phyloP scores from a whole-genome alignment of 2,329 filamentous ascomycete genomes.

The Trichophyton simii region DNA sequence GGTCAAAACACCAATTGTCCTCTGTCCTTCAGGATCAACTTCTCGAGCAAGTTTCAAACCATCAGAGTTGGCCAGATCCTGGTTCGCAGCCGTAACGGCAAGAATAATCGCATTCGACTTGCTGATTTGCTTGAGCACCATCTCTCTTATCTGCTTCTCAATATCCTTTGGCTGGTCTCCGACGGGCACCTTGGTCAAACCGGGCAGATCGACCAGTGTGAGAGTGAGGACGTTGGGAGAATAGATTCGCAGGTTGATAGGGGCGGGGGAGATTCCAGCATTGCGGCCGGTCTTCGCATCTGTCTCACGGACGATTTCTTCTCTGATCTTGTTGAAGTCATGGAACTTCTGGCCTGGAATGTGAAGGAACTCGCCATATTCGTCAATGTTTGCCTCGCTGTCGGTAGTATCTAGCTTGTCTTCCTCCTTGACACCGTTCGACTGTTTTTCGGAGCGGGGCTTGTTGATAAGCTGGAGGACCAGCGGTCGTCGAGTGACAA shows the following conservation, averaged over 20 bases:
- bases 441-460: slow-evolving; percentile 45
- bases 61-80: slow-evolving; percentile 96
- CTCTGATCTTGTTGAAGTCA: slow-evolving; percentile 96
- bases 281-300: slow-evolving; percentile 94
- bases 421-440: slow-evolving; percentile 59
- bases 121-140: slow-evolving; percentile 97
- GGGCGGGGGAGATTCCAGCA: slow-evolving; percentile 87
- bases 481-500: slow-evolving; percentile 89
- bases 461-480: slow-evolving; percentile 97
- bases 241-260: slow-evolving; percentile 97
- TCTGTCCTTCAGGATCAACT: slow-evolving; percentile 92
- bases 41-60: slow-evolving; percentile 91
- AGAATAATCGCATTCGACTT: slow-evolving; percentile 98
- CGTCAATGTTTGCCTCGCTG: slow-evolving; percentile 79
- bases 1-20: slow-evolving; percentile 94
- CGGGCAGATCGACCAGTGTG: slow-evolving; percentile 90
- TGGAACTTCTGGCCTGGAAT: slow-evolving; percentile 94
- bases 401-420: slow-evolving; percentile 58
- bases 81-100: slow-evolving; percentile 91
- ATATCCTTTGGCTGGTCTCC: slow-evolving; percentile 95
- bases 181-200: slow-evolving; percentile 90
- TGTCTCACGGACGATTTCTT: slow-evolving; percentile 94
- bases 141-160: slow-evolving; percentile 89
- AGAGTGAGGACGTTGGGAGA: slow-evolving; percentile 95
- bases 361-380: slow-evolving; percentile 98